These are phyloP conservation scores for Agrocybe chaxingu DNA, from an alignment of 768 basidiomycete genomes.

Conservation along the genomic window DNA sequence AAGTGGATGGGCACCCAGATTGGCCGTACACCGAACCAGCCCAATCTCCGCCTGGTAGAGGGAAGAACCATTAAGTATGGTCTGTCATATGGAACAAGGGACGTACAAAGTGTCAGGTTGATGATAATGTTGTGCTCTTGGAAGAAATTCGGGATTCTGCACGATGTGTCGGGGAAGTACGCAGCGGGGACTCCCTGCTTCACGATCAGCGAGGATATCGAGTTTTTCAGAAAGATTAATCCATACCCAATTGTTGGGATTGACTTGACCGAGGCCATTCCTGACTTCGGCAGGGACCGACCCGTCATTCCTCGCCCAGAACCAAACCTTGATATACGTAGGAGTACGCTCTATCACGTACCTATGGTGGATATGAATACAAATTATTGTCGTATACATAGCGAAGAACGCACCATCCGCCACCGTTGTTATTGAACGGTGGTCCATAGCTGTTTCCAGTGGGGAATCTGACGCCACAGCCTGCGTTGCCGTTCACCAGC, in stretches of 20 bases:
- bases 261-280: conserved; percentile 33
- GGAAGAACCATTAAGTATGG: background rate
- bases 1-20: conserved; percentile 51
- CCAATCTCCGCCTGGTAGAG: conserved; percentile 45
- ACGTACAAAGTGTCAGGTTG: conserved; percentile 41
- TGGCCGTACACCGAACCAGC: conserved; percentile 43
- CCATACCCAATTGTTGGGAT: conserved; percentile 55
- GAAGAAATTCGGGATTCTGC: conserved; percentile 57
- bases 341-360: conserved; percentile 62
- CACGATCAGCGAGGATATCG: background rate
- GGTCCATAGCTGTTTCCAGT: conserved; percentile 50
- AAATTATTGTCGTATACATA: background rate
- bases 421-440: conserved; percentile 52
- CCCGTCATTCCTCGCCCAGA: conserved; percentile 57
- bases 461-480: conserved; percentile 26
- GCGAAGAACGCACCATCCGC: conserved; percentile 47
- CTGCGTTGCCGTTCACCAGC: conserved; percentile 14
- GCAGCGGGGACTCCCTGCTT: conserved; percentile 53
- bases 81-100: background rate
- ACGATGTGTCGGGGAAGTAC: conserved; percentile 56
- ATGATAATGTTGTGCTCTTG: conserved; percentile 60
- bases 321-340: conserved; percentile 63
- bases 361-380: conserved; percentile 25
- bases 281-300: conserved; percentile 46
- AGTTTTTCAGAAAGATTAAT: background rate